Evolutionary conservation across 75 land plant species (phyloP).

Genomic region (Isoetes taiwanensis): DNA sequence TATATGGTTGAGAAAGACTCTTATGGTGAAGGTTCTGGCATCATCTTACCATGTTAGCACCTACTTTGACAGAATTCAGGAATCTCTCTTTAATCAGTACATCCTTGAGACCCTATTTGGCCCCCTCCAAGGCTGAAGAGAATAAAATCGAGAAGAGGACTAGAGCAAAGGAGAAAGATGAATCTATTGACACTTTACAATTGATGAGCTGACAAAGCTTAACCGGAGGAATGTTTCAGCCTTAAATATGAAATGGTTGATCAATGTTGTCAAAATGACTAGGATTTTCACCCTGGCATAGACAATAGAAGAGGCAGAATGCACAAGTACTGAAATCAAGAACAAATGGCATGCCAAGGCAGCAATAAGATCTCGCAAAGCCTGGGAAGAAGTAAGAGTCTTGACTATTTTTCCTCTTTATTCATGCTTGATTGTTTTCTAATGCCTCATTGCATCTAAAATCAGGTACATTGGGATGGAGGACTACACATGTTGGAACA

Average conservation of each 20-base stretch:
- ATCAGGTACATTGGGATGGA: too few relatives aligned
- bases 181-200: too few relatives aligned
- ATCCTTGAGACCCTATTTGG: constrained; percentile 62
- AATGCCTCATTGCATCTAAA: too few relatives aligned
- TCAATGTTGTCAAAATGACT: constrained; percentile 43
- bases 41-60: constrained; percentile 63
- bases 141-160: too few relatives aligned
- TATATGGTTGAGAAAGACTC: constrained; percentile 46
- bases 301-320: constrained; percentile 37
- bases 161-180: too few relatives aligned
- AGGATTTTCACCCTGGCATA: constrained; percentile 54
- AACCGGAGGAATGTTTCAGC: constrained; percentile 68
- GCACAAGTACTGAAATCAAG: constrained; percentile 46
- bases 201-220: too few relatives aligned
- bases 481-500: too few relatives aligned
- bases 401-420: too few relatives aligned
- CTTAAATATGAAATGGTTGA: constrained; percentile 75
- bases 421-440: too few relatives aligned
- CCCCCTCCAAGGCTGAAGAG: too few relatives aligned
- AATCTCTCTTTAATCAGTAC: constrained; percentile 65
- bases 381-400: constrained; percentile 49
- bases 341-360: constrained; percentile 67
- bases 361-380: constrained; percentile 65
- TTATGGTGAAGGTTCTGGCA: constrained; percentile 59
- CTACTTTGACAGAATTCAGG: constrained; percentile 78